phyloP scores from a whole-genome alignment of 2,329 filamentous ascomycete genomes.

The Curvularia sp. region DNA sequence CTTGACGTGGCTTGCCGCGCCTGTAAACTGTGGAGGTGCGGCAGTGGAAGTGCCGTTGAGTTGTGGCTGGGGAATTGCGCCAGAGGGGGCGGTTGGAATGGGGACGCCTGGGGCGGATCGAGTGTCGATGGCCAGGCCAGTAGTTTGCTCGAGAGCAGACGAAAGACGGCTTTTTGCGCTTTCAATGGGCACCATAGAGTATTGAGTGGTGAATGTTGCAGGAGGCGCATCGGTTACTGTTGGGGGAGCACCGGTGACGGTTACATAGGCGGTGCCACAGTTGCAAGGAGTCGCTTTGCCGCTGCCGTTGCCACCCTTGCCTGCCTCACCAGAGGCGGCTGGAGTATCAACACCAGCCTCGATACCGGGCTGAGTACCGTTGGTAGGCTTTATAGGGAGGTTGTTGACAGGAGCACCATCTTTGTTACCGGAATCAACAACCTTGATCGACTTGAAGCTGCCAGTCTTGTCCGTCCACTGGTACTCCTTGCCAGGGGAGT shows the following conservation, averaged over 20 bases:
- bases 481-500: conserved; percentile 61
- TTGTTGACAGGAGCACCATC: conserved; percentile 43
- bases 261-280: conserved; percentile 41
- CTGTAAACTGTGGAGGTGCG: conserved; percentile 35
- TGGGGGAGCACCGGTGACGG: conserved; percentile 40
- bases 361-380: conserved; percentile 37
- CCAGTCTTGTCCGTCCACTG: conserved; percentile 59
- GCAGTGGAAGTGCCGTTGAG: conserved; percentile 35
- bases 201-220: conserved; percentile 21
- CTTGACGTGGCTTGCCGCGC: conserved; percentile 37
- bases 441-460: conserved; percentile 58
- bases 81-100: conserved; percentile 32
- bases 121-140: conserved; percentile 40
- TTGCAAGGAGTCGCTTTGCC: conserved; percentile 26
- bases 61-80: conserved; percentile 24
- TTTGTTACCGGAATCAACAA: conserved; percentile 47
- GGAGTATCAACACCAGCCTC: conserved; percentile 37
- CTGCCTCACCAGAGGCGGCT: conserved; percentile 19
- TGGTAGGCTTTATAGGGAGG: conserved; percentile 35
- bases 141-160: conserved; percentile 20
- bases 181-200: conserved; percentile 23
- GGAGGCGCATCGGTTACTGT: conserved; percentile 25
- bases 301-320: conserved; percentile 2
- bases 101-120: conserved; percentile 34
- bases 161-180: conserved; percentile 28